Evolutionary conservation across 2,329 filamentous ascomycete species (phyloP), one percentile per base, ranked within the genome.

Genomic region (Phaeosphaeriaceae sp.): DNA sequence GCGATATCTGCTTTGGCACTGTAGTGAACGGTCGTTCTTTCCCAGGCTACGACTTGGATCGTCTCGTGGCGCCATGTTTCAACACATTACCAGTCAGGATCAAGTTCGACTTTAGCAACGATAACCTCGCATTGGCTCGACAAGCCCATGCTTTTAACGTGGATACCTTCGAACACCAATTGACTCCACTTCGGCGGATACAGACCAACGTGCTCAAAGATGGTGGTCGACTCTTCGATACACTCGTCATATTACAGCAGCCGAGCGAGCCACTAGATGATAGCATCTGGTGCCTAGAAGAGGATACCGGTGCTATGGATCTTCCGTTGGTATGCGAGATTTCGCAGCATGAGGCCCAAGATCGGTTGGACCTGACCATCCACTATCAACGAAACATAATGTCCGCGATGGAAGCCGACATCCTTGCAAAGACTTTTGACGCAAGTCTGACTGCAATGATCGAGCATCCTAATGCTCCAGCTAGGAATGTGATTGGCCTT

Each of bases 1-100:
- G 79, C 0, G 93, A 97, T 68, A 69, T 97, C 5, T 95, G 91
- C 73, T 97, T 97, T 69, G 93, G 94, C 0, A 95, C 92, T 67
- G 89, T 97, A 2, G 85, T 94, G 55, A 93, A 88, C 69, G 93
- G 93, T 1, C 87, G 93, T 7, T 89, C 88, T 0, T 72, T 91
- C 10, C 78, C 86, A 0, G 75, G 93, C 2, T 84, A 89, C 6
- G 85, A 84, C 0, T 81, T 94, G 11, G 88, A 93, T 40, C 81
- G 83, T 3, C 84, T 97, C 6, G 86, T 96, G n/a, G 92, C 91
- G 0, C 93, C 93, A 0, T 96, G 92, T 73, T 97, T 97, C 82
- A 97, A 97, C 71, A 96, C 93, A 0, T 78, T 97, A 13, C 92
- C 93, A 0, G 72, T 93, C 1, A 85, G 92, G 24, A 78, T 87